Conservation (phyloP, 257 asterid genomes). For the Cruciata laevipes region DNA sequence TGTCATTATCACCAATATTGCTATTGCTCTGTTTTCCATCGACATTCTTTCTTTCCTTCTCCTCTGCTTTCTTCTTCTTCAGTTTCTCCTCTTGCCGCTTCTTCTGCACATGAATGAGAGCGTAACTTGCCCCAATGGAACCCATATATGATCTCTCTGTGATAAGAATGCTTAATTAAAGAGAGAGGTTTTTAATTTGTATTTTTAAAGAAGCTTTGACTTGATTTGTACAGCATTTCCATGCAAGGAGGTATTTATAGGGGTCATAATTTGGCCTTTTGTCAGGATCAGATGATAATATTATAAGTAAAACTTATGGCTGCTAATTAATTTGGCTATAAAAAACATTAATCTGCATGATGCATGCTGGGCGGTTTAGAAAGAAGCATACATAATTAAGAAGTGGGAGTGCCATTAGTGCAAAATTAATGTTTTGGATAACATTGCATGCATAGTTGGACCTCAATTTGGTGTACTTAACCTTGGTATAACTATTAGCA, state of each 20-base stretch:
- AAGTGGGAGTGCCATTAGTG: slow-evolving; percentile 30
- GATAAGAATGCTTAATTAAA: not conserved
- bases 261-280: not conserved
- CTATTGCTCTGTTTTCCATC: not conserved
- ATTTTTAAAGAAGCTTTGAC: not conserved
- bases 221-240: not conserved
- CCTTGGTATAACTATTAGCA: not conserved
- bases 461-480: not conserved
- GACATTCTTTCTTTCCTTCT: slow-evolving; percentile 16
- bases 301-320: slow-evolving; percentile 4
- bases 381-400: slow-evolving; percentile 10
- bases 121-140: slow-evolving; percentile 44
- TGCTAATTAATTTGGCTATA: slow-evolving; percentile 5
- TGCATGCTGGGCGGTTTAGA: slow-evolving; percentile 11
- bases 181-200: not conserved
- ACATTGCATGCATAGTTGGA: slow-evolving; percentile 4
- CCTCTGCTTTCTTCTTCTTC: slow-evolving; percentile 25
- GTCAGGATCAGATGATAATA: not conserved
- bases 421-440: slow-evolving; percentile 1
- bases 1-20: not conserved
- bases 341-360: not conserved
- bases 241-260: slow-evolving; percentile 28
- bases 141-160: slow-evolving; percentile 26
- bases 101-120: slow-evolving; percentile 34
- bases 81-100: slow-evolving; percentile 27